These are phyloP conservation scores for Mortierella sp. DNA, from an alignment of 371 early-diverging fungal genomes.

Conservation along the genomic window DNA sequence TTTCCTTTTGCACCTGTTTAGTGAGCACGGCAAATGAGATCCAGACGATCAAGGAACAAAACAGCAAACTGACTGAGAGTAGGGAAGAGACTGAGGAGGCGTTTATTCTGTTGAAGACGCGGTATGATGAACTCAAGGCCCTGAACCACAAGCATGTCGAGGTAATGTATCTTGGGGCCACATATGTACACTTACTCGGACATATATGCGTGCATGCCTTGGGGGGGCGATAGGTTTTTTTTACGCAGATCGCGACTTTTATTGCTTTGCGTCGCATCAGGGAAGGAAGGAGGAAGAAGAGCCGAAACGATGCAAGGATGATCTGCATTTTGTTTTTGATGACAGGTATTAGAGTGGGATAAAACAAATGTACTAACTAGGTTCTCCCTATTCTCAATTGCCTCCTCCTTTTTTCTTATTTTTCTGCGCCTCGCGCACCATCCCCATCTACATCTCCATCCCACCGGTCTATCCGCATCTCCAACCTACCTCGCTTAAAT, in stretches of 20 bases:
- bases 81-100: conserved; percentile 49
- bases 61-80: conserved; percentile 33
- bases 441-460: not conserved
- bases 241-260: conserved; percentile 2
- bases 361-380: not conserved
- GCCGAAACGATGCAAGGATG: not conserved
- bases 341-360: not conserved
- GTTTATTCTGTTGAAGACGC: conserved; percentile 42
- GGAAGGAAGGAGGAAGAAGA: too few relatives aligned
- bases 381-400: not conserved
- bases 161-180: conserved; percentile 16
- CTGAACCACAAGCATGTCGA: conserved; percentile 52
- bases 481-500: not conserved
- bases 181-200: too few relatives aligned
- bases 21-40: conserved; percentile 51
- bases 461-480: not conserved
- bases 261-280: not conserved
- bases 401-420: not conserved
- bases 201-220: not conserved
- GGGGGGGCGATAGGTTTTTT: not conserved
- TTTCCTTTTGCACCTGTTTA: conserved; percentile 5
- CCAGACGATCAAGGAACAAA: conserved; percentile 49
- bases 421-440: not conserved
- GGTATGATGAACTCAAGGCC: conserved; percentile 47
- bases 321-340: not conserved